phyloP scores from a whole-genome alignment of 2,329 filamentous ascomycete genomes.

The Botryosphaeria dothidea region DNA sequence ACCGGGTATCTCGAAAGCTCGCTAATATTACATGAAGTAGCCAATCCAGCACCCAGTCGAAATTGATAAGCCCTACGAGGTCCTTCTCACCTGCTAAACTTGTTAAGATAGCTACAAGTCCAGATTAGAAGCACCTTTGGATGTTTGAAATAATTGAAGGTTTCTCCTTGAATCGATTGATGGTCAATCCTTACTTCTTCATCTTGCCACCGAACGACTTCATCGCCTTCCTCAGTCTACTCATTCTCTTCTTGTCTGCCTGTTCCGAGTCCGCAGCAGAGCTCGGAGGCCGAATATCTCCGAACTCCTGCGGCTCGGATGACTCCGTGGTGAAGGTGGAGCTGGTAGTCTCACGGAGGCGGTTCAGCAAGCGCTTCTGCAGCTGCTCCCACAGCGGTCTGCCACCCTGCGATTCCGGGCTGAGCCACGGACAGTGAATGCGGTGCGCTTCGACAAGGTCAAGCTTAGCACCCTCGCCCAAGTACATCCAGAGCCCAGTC shows the following conservation, averaged over 20 bases:
- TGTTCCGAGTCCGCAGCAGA: conserved; percentile 16
- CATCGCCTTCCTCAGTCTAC: conserved; percentile 18
- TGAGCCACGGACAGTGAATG: conserved; percentile 45
- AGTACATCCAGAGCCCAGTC: conserved; percentile 90
- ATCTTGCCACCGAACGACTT: conserved; percentile 15
- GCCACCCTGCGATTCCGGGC: conserved; percentile 31
- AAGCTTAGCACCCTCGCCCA: conserved; percentile 32
- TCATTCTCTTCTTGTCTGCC: conserved; percentile 14
- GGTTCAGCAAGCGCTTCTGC: conserved; percentile 26
- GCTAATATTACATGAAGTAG: conserved; percentile 11
- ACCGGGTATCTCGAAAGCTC: conserved; percentile 9
- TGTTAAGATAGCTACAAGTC: background rate
- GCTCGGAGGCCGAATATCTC: conserved; percentile 5
- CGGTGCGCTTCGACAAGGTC: conserved; percentile 40
- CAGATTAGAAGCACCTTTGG: background rate
- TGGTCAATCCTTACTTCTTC: conserved; percentile 5
- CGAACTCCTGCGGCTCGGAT: conserved; percentile 4
- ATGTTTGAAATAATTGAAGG: background rate
- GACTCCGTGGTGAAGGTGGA: conserved; percentile 7
- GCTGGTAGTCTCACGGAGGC: background rate
- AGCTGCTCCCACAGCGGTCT: conserved; percentile 36
- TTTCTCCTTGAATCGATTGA: background rate
- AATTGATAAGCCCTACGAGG: background rate
- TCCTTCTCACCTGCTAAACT: background rate
- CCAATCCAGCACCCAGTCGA: background rate